A percentile compares a stretch with the other conserved stretches of the same genome.
These are phyloP conservation scores for Mortierella sp. DNA, from an alignment of 371 early-diverging fungal species.

Conservation along the genomic window DNA sequence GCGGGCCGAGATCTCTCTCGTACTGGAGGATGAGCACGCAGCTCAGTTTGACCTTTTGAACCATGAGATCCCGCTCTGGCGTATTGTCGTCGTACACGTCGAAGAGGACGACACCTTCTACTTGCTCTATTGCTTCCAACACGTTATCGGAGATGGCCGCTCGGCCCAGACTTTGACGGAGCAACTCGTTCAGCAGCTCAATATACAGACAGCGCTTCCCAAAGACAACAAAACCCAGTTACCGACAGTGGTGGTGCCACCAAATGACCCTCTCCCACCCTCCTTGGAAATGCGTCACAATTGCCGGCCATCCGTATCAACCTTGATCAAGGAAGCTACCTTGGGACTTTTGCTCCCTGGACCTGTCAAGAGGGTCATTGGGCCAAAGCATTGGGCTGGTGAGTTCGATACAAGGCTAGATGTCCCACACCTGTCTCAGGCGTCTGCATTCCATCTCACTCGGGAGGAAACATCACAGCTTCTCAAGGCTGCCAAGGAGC, in stretches of 20 bases:
- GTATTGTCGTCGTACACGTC: slow-evolving; percentile 28
- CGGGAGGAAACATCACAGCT: slow-evolving; percentile 28
- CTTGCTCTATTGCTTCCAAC: slow-evolving; percentile 28
- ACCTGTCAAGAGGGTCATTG: slow-evolving; percentile 21
- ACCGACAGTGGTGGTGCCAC: slow-evolving; percentile 16
- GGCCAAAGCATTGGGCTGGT: slow-evolving; percentile 41
- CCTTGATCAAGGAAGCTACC: slow-evolving; percentile 24
- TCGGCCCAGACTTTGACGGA: slow-evolving; percentile 25
- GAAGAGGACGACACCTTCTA: slow-evolving; percentile 32
- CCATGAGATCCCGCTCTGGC: slow-evolving; percentile 31
- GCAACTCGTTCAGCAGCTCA: slow-evolving; percentile 32
- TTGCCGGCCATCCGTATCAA: slow-evolving; percentile 8
- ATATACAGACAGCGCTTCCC: slow-evolving; percentile 3
- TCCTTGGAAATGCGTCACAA: slow-evolving; percentile 15
- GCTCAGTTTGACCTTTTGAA: slow-evolving; percentile 8
- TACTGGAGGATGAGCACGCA: slow-evolving; percentile 33
- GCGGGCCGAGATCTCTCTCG: slow-evolving; percentile 1
- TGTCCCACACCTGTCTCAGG: slow-evolving; percentile 18
- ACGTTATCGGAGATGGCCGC: slow-evolving; percentile 41
- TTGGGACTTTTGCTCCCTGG: slow-evolving; percentile 19
- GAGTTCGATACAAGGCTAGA: slow-evolving; percentile 25
- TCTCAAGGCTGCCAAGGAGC: slow-evolving; percentile 23
- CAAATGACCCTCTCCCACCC: slow-evolving; percentile 9
- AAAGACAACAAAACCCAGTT: background rate
- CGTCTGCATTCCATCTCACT: slow-evolving; percentile 10